Percentiles rank a stretch among this genome's conserved stretches.
Conservation (phyloP, 306 rosid species). For the Begonia loranthoides region DNA sequence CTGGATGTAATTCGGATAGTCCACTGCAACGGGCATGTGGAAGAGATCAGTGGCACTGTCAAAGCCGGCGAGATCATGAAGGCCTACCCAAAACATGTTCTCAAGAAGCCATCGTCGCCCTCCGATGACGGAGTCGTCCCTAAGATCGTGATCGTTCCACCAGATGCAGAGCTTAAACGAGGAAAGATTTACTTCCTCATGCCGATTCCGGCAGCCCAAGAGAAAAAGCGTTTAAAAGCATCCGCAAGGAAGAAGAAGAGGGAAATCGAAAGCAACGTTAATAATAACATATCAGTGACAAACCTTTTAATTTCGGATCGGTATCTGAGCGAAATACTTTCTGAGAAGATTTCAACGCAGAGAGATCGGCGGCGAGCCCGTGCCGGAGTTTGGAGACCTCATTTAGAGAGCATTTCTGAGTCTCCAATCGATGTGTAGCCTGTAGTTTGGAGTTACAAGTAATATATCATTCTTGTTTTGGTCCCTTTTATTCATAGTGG, state of each 20-base stretch:
- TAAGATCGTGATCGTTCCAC: slow-evolving; percentile 67
- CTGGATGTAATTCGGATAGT: slow-evolving; percentile 87
- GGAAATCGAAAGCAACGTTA: not conserved
- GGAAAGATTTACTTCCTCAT: slow-evolving; percentile 98
- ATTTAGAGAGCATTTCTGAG: slow-evolving; percentile 77
- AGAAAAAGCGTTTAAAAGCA: slow-evolving; percentile 16
- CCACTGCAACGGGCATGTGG: slow-evolving; percentile 70
- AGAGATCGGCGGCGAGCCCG: slow-evolving; percentile 76
- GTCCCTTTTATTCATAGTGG: not conserved
- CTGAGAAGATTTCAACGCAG: slow-evolving; percentile 67
- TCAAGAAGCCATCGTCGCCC: slow-evolving; percentile 62
- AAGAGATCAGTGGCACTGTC: slow-evolving; percentile 66
- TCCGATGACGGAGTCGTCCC: slow-evolving; percentile 41
- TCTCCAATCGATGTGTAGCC: slow-evolving; percentile 33
- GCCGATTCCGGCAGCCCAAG: slow-evolving; percentile 36
- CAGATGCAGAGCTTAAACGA: slow-evolving; percentile 81
- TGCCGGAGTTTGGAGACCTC: slow-evolving; percentile 89
- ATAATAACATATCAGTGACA: slow-evolving; percentile 19
- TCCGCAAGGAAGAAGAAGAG: slow-evolving; percentile 26
- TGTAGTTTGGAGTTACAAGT: not conserved
- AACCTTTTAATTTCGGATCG: slow-evolving; percentile 49
- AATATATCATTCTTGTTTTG: not conserved
- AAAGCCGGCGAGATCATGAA: slow-evolving; percentile 79
- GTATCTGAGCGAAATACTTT: slow-evolving; percentile 68
- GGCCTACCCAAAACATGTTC: slow-evolving; percentile 73